Conservation (phyloP, 305 asterid species). For the Rubia tinctorum region DNA sequence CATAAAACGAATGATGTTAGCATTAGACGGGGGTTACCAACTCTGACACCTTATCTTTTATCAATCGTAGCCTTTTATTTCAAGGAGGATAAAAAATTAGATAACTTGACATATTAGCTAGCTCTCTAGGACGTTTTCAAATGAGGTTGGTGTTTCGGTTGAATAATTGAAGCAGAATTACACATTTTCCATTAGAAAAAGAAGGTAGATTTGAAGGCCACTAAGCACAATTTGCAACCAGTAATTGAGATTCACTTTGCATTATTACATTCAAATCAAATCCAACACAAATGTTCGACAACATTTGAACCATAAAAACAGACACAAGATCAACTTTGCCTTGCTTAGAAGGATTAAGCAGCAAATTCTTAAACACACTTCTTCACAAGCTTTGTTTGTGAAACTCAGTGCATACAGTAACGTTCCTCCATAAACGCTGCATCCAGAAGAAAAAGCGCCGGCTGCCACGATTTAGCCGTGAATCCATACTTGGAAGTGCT, state of each 20-base stretch:
- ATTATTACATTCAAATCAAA: slow-evolving; percentile 1
- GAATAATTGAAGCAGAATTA: no score
- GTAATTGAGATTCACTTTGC: background rate
- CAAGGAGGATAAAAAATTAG: no score
- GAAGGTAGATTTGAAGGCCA: no score
- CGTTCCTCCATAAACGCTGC: background rate
- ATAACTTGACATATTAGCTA: no score
- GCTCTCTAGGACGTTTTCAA: no score
- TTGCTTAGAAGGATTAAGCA: background rate
- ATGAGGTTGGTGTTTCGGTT: no score
- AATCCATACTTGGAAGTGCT: slow-evolving; percentile 61
- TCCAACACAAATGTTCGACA: background rate
- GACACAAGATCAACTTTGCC: background rate
- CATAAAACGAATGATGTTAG: no score
- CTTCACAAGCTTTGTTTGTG: background rate
- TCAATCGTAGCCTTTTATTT: no score
- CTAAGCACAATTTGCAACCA: no score
- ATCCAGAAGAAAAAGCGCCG: slow-evolving; percentile 52
- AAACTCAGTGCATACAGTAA: background rate
- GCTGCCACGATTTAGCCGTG: slow-evolving; percentile 46
- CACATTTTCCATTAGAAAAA: no score
- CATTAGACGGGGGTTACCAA: no score
- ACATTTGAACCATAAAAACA: background rate
- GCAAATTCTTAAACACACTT: background rate
- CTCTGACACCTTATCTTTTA: no score